Evolutionary conservation across 2,329 filamentous ascomycete species (phyloP).

Genomic region (Xylaria sp.): DNA sequence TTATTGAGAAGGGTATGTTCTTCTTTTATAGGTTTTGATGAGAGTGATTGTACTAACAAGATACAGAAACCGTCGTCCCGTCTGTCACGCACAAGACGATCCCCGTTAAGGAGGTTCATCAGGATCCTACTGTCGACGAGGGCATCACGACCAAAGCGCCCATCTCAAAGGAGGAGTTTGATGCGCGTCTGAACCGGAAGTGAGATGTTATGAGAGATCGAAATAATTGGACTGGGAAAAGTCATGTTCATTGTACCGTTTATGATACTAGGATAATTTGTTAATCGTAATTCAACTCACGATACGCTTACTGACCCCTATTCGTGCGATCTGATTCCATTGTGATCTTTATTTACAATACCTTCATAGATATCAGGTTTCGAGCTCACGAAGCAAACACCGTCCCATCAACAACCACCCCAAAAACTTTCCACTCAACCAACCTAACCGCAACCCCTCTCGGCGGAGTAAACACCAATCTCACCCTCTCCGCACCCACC

Average conservation of each 20-base stretch:
- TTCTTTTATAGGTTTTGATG: not conserved
- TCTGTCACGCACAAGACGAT: slow-evolving; percentile 19
- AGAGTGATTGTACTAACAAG: not conserved
- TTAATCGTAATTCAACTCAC: not conserved
- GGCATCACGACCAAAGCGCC: slow-evolving; percentile 9
- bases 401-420: slow-evolving; percentile 9
- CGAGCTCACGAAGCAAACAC: slow-evolving; percentile 1
- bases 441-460: slow-evolving; percentile 2
- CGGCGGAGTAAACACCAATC: slow-evolving; percentile 11
- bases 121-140: slow-evolving; percentile 10
- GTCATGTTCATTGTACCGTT: too few species aligned
- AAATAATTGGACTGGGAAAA: too few species aligned
- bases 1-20: slow-evolving; percentile 14
- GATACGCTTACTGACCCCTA: too few species aligned
- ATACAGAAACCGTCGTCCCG: slow-evolving; percentile 13
- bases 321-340: too few species aligned
- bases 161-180: slow-evolving; percentile 16
- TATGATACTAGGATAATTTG: not conserved
- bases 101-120: slow-evolving; percentile 15
- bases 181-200: slow-evolving; percentile 4
- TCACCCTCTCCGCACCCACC: slow-evolving; percentile 5
- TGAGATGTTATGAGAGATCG: not conserved
- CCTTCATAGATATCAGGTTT: too few species aligned
- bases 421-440: slow-evolving; percentile 15
- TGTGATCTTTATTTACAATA: too few species aligned